phyloP scores from a whole-genome alignment of 2,329 filamentous ascomycete genomes.

The Rachicladosporium sp. region DNA sequence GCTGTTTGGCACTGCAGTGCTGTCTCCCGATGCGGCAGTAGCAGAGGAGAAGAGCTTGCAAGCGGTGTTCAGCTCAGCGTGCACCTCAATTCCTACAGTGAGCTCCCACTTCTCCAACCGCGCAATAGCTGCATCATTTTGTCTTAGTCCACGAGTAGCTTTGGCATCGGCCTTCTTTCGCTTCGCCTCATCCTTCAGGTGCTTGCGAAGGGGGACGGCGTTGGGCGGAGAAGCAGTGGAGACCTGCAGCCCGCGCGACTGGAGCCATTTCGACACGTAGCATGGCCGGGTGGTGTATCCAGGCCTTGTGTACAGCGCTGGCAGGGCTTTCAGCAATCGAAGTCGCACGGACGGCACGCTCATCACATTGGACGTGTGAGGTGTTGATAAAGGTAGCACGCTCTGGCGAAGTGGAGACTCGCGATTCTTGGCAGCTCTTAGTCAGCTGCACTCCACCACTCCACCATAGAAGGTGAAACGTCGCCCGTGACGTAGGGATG shows the following conservation, averaged over 20 bases:
- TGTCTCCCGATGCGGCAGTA: constrained; percentile 24
- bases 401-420: too few species aligned
- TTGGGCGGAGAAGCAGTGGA: constrained; percentile 7
- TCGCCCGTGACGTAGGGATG: too few species aligned
- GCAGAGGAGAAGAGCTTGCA: constrained; percentile 76
- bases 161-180: constrained; percentile 17
- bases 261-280: constrained; percentile 20
- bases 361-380: too few species aligned
- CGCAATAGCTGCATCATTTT: constrained; percentile 7
- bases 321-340: too few species aligned
- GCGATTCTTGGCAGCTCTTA: too few species aligned
- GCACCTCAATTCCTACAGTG: constrained; percentile 92
- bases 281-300: constrained; percentile 12
- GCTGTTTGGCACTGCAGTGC: constrained; percentile 50
- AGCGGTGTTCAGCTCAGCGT: constrained; percentile 83
- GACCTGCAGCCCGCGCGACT: constrained; percentile 10
- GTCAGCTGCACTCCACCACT: too few species aligned
- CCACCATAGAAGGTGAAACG: too few species aligned
- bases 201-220: constrained; percentile 27
- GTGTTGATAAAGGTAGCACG: too few species aligned
- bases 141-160: constrained; percentile 6
- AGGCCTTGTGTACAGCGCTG: background rate
- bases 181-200: constrained; percentile 30
- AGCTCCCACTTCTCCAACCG: constrained; percentile 62
- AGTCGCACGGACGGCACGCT: too few species aligned